Evolutionary conservation across 1,284 basidiomycete species (phyloP).

Genomic region (Thecaphora thlaspeos): DNA sequence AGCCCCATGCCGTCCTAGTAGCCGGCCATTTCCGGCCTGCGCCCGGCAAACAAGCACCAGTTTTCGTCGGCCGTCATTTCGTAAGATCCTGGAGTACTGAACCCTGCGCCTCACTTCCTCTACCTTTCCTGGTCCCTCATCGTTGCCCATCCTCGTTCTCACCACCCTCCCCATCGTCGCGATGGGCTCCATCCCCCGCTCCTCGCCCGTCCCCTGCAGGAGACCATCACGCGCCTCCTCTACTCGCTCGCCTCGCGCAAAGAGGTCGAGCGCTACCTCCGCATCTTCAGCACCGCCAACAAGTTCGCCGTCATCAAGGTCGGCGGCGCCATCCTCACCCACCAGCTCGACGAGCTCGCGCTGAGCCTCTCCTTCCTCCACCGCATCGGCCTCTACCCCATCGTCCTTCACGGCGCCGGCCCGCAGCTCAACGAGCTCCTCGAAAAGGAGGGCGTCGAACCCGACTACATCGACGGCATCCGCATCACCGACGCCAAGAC

Average conservation of each 20-base stretch:
- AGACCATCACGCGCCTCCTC: slow-evolving; percentile 56
- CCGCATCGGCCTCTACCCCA: slow-evolving; percentile 56
- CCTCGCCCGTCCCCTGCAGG: slow-evolving; percentile 9
- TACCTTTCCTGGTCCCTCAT: background rate
- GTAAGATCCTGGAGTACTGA: no score
- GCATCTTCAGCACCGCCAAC: slow-evolving; percentile 56
- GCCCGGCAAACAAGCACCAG: no score
- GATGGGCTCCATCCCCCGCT: background rate
- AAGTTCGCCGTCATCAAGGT: slow-evolving; percentile 58
- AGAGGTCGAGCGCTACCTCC: slow-evolving; percentile 57
- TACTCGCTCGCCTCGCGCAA: slow-evolving; percentile 58
- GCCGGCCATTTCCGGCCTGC: no score
- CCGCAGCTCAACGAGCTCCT: slow-evolving; percentile 58
- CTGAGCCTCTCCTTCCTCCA: slow-evolving; percentile 57
- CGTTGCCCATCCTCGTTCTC: background rate
- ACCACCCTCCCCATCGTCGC: background rate
- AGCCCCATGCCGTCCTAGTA: no score
- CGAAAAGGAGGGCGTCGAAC: slow-evolving; percentile 55
- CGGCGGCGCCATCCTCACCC: slow-evolving; percentile 56
- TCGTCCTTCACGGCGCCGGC: slow-evolving; percentile 57
- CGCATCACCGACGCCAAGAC: slow-evolving; percentile 58
- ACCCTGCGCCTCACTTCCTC: background rate
- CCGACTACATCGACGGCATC: slow-evolving; percentile 57
- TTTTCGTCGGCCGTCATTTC: no score
- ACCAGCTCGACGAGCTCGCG: slow-evolving; percentile 57